Base-by-base conservation (phyloP, 345 rosid genomes). In the Eucalyptus guilfoylei region DNA sequence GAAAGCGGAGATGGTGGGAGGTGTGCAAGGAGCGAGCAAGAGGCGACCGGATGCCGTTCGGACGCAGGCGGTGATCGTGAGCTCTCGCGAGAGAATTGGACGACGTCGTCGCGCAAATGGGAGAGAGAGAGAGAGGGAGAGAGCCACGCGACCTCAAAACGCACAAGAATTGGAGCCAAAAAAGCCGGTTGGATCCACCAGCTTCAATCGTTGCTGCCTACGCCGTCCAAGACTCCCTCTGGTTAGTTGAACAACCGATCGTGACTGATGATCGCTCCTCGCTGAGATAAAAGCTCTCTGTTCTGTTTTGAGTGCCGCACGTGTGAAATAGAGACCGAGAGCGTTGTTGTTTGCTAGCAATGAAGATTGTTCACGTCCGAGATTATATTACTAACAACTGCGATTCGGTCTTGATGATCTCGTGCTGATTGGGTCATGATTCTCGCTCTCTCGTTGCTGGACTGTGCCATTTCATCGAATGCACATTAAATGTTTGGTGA, bases 61-160 rank as follows among this genome's bases (percentile, higher is more conserved):
- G 28, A 21, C 15, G 67, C 4, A 60, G 6, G 62, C 8, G 0
- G 8, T 6, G 15, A 24, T 58, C 15, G 14, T 26, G 67, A 58
- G 15, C 67, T 2, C 67, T 58, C 15, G 67, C 14, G 6, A 28
- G 64, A 58, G n/a, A 58, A 26, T 23, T 24, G 64, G 62, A 26
- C 3, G 0, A 49, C 3, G 3, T 15, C 8, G 3, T 49, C 19
- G 52, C 1, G 0, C 19, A 49, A 15, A 49, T 49, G 52, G 52
- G 1, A n/a, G 15, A 49, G 49, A 47, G 48, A 2, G 47, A 45
- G 49, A 6, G 52, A 49, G 50, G 11, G 48, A 48, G 49, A 48
- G 49, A 48, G 49, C 50, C 21, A 50, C 9, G 4, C 8, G 21
- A 50, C 54, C 54, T 50, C 54, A 16, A 50, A 50, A 50, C 8